A percentile compares a stretch with the other conserved stretches of the same genome.
Conservation (phyloP, 1,284 basidiomycete genomes). For the Sutorius eximius region DNA sequence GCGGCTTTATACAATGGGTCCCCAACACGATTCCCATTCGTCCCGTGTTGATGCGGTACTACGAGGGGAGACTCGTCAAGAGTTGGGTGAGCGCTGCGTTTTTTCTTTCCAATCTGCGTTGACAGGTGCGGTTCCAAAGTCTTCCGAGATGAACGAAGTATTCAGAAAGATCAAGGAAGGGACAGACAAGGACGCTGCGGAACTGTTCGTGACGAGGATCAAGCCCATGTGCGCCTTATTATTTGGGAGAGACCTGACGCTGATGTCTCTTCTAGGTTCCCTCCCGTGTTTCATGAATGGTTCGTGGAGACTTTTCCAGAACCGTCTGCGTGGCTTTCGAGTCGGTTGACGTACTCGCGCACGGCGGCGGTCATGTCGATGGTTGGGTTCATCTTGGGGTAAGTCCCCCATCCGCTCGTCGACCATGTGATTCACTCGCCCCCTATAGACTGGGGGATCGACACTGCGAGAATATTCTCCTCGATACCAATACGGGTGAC, state of each 20-base stretch:
- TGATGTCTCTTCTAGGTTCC: slow-evolving; percentile 48
- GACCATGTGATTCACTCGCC: neutral
- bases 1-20: slow-evolving; percentile 99
- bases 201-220: slow-evolving; percentile 63
- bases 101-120: neutral
- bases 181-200: slow-evolving; percentile 52
- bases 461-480: slow-evolving; percentile 95
- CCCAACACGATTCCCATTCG: slow-evolving; percentile 90
- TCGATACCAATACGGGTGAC: slow-evolving; percentile 89
- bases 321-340: slow-evolving; percentile 91
- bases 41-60: slow-evolving; percentile 74
- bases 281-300: slow-evolving; percentile 96
- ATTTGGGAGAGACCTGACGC: neutral
- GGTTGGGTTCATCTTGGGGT: slow-evolving; percentile 98
- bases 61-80: slow-evolving; percentile 61
- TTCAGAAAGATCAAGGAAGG: slow-evolving; percentile 60
- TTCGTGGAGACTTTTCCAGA: slow-evolving; percentile 97
- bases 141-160: slow-evolving; percentile 50
- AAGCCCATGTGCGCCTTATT: slow-evolving; percentile 52
- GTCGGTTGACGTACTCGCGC: slow-evolving; percentile 82
- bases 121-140: slow-evolving; percentile 21
- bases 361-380: slow-evolving; percentile 99
- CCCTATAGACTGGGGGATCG: slow-evolving; percentile 87
- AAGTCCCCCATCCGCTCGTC: neutral
- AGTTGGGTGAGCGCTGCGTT: slow-evolving; percentile 55